These are phyloP conservation scores for Nitzschia putrida DNA, from an alignment of 108 stramenopile genomes.

Conservation along the genomic window DNA sequence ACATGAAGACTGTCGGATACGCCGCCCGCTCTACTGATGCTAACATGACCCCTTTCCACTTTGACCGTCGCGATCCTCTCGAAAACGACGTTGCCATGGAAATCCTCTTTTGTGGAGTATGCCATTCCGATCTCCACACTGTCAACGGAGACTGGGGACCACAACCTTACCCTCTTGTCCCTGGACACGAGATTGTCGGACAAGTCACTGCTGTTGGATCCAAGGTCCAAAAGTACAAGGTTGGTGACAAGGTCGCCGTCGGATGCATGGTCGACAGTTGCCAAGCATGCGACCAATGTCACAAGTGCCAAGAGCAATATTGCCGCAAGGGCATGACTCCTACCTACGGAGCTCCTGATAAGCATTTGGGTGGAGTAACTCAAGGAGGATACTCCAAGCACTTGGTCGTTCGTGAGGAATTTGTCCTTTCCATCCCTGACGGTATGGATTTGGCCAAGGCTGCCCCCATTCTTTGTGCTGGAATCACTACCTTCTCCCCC, in stretches of 20 bases:
- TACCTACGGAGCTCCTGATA: conserved; percentile 28
- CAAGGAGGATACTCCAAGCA: conserved; percentile 39
- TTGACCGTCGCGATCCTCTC: neutral
- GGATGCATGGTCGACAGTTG: conserved; percentile 70
- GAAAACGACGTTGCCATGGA: neutral
- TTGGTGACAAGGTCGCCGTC: conserved; percentile 67
- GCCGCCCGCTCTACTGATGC: no score
- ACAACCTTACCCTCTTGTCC: conserved; percentile 25
- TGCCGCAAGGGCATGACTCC: conserved; percentile 29
- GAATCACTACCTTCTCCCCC: conserved; percentile 57
- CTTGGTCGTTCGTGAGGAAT: conserved; percentile 46
- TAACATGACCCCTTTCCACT: no score
- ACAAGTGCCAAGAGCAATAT: conserved; percentile 41
- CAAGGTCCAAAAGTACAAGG: conserved; percentile 48
- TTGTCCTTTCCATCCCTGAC: conserved; percentile 44
- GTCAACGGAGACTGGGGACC: conserved; percentile 18
- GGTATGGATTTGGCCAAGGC: conserved; percentile 20
- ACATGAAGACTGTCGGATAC: no score
- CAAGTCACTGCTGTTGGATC: conserved; percentile 46
- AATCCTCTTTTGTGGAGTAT: conserved; percentile 29
- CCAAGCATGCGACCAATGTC: conserved; percentile 48
- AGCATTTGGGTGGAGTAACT: conserved; percentile 23
- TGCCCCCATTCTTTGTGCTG: conserved; percentile 58
- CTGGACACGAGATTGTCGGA: conserved; percentile 39
- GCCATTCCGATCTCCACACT: conserved; percentile 48